Percentiles rank a stretch among this genome's conserved stretches.
Conservation (phyloP, 495 filamentous ascomycete genomes). For the Penicillium manginii region DNA sequence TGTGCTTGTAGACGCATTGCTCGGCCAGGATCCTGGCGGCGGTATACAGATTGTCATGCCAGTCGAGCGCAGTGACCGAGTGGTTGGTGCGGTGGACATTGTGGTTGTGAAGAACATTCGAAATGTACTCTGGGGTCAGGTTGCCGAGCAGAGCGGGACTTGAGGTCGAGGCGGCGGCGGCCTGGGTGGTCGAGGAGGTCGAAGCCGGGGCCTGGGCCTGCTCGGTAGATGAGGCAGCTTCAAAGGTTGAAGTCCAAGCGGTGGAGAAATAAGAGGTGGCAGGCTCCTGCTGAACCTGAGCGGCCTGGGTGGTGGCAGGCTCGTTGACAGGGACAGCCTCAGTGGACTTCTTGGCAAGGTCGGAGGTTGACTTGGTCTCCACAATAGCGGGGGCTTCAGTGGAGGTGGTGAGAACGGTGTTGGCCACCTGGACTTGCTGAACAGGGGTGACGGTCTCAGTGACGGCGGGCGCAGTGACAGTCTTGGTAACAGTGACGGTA, state of each 20-base stretch:
- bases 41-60: conserved; percentile 62
- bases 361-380: conserved; percentile 3
- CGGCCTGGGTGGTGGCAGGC: conserved; percentile 14
- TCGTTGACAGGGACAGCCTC: conserved; percentile 23
- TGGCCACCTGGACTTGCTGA: conserved; percentile 19
- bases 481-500: conserved; percentile 62
- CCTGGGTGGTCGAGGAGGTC: conserved; percentile 31
- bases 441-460: conserved; percentile 19
- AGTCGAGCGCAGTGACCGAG: conserved; percentile 65
- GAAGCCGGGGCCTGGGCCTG: conserved; percentile 8
- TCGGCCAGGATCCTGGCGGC: conserved; percentile 59
- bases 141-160: conserved; percentile 11
- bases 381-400: conserved; percentile 10
- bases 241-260: conserved; percentile 28
- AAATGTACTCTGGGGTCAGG: conserved; percentile 43
- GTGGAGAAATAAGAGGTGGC: conserved; percentile 15
- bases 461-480: conserved; percentile 55
- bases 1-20: conserved; percentile 73
- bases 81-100: conserved; percentile 88
- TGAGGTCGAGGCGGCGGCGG: conserved; percentile 25
- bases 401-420: conserved; percentile 15
- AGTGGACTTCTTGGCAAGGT: conserved; percentile 26
- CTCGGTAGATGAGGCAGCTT: conserved; percentile 14
- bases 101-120: conserved; percentile 68
- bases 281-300: not conserved